These are phyloP conservation scores for Orbilia blumenaviensis DNA, from an alignment of 2,329 filamentous ascomycete species.

Conservation along the genomic window DNA sequence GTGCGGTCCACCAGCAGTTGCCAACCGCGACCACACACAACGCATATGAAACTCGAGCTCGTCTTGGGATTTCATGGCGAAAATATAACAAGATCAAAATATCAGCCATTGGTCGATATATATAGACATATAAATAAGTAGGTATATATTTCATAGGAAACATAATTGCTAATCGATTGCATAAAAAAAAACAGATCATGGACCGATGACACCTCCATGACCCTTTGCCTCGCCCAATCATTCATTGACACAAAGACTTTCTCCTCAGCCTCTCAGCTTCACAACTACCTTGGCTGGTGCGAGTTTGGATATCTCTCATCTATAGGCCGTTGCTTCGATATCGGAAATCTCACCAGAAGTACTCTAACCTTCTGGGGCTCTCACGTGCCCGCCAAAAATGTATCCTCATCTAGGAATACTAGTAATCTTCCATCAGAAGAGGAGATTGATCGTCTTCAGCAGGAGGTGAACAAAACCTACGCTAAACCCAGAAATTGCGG, in stretches of 20 bases:
- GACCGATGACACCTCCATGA: slow-evolving; percentile 64
- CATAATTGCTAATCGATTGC: not conserved
- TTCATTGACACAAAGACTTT: slow-evolving; percentile 60
- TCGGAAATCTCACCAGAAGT: slow-evolving; percentile 60
- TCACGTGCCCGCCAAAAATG: slow-evolving; percentile 3
- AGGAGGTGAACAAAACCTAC: slow-evolving; percentile 9
- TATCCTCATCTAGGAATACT: not conserved
- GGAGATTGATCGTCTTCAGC: slow-evolving; percentile 44
- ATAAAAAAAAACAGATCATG: slow-evolving; percentile 57
- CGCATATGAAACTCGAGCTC: not conserved
- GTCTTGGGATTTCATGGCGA: too few relatives aligned
- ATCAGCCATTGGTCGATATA: too few relatives aligned
- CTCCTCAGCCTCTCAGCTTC: slow-evolving; percentile 59
- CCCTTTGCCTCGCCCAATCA: slow-evolving; percentile 62
- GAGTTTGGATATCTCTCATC: slow-evolving; percentile 61
- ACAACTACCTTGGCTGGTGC: slow-evolving; percentile 61
- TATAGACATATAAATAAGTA: too few relatives aligned
- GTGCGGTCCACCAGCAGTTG: not conserved
- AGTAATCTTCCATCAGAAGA: slow-evolving; percentile 42
- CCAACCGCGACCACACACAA: slow-evolving; percentile 21
- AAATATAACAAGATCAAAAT: too few relatives aligned
- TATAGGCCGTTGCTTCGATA: slow-evolving; percentile 61
- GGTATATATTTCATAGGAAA: too few relatives aligned
- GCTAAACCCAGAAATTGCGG: slow-evolving; percentile 57
- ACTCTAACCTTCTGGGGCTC: slow-evolving; percentile 60